These are phyloP conservation scores for Pugionium dolabratum DNA, from an alignment of 345 rosid species.

Conservation along the genomic window DNA sequence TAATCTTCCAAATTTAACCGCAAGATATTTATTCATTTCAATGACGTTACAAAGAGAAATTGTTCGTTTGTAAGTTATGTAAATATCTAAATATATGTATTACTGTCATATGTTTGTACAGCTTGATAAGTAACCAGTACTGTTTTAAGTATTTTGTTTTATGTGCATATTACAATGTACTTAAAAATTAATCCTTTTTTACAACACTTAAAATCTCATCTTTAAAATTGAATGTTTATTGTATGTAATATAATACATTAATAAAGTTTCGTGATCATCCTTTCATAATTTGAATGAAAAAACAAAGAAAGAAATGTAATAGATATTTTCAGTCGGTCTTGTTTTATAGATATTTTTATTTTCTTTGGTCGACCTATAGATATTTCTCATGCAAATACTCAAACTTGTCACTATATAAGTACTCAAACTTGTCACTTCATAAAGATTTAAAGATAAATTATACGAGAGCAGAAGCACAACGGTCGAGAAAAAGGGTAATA, in stretches of 20 bases:
- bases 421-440: constrained; percentile 2
- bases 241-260: background rate
- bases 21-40: background rate
- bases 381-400: constrained; percentile 30
- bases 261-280: background rate
- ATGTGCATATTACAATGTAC: constrained; percentile 11
- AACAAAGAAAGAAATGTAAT: background rate
- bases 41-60: constrained; percentile 18
- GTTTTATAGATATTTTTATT: constrained; percentile 29
- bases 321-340: constrained; percentile 17
- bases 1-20: constrained; percentile 34
- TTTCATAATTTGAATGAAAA: background rate
- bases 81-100: background rate
- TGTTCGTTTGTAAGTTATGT: background rate
- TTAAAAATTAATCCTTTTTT: too few species aligned
- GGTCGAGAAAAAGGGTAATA: constrained; percentile 1
- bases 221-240: background rate
- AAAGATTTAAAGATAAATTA: constrained; percentile 5
- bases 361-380: constrained; percentile 24
- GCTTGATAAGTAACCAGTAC: too few species aligned
- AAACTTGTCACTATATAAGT: constrained; percentile 15
- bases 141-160: constrained; percentile 15
- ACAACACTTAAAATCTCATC: background rate
- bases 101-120: background rate
- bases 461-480: constrained; percentile 14